A percentile compares a stretch with the other conserved stretches of the same genome.
These are phyloP conservation scores for Arthroderma sp. DNA, from an alignment of 2,329 filamentous ascomycete genomes.

Conservation along the genomic window DNA sequence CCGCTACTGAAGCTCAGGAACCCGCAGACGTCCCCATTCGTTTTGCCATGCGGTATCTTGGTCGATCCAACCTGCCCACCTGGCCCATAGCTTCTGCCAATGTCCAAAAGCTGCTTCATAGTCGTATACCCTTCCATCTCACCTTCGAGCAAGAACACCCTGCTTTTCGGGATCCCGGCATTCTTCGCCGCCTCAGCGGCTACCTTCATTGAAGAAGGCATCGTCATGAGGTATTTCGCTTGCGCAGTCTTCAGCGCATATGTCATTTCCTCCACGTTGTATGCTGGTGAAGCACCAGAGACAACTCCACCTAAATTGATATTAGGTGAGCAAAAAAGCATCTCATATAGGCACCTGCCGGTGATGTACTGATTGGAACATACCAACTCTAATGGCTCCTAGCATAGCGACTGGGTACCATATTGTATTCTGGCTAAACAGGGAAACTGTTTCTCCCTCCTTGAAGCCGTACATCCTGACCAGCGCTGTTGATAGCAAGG, in stretches of 20 bases:
- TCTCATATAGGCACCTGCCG: neutral
- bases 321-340: neutral
- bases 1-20: constrained; percentile 61
- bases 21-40: constrained; percentile 43
- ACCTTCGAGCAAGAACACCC: constrained; percentile 46
- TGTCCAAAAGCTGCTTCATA: constrained; percentile 20
- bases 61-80: constrained; percentile 35
- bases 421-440: constrained; percentile 52
- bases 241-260: constrained; percentile 48
- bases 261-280: constrained; percentile 55
- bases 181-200: constrained; percentile 41
- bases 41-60: constrained; percentile 39
- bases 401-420: constrained; percentile 55
- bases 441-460: constrained; percentile 42
- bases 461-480: constrained; percentile 42
- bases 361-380: neutral
- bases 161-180: constrained; percentile 40
- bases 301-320: constrained; percentile 34
- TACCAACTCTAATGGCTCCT: constrained; percentile 38
- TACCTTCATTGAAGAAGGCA: constrained; percentile 41
- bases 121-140: constrained; percentile 36
- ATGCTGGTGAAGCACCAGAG: constrained; percentile 50
- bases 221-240: constrained; percentile 46
- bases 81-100: constrained; percentile 25
- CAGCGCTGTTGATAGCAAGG: constrained; percentile 47